Percentiles rank a stretch among this genome's conserved stretches.
Evolutionary conservation across 108 stramenopile species (phyloP).

Genomic region (Nannochloropsis salina): DNA sequence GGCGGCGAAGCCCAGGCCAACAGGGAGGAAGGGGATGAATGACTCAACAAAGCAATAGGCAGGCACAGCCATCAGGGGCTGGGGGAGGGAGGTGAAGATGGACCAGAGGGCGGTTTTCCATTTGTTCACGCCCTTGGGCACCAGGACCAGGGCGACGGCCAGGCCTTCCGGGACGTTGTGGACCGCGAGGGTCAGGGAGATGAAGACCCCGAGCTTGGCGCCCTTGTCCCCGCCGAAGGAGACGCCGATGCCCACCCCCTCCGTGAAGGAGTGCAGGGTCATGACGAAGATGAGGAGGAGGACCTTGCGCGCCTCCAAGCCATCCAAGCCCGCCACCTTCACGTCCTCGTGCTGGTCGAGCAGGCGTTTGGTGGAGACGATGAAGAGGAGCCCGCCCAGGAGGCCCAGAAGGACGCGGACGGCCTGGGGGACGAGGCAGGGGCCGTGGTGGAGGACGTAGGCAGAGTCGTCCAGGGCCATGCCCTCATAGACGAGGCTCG

Average conservation of each 20-base stretch:
- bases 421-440: conserved; percentile 18
- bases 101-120: conserved; percentile 86
- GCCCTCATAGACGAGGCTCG: conserved; percentile 76
- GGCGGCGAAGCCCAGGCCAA: conserved; percentile 94
- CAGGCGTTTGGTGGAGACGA: conserved; percentile 40
- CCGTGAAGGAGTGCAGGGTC: conserved; percentile 93
- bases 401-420: conserved; percentile 31
- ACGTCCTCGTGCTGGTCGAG: conserved; percentile 81
- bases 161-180: conserved; percentile 99
- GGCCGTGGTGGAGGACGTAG: conserved; percentile 42
- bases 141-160: conserved; percentile 87
- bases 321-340: conserved; percentile 70
- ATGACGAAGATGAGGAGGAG: conserved; percentile 93
- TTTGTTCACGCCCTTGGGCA: conserved; percentile 74
- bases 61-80: conserved; percentile 96
- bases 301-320: conserved; percentile 77
- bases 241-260: conserved; percentile 94
- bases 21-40: conserved; percentile 85
- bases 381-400: conserved; percentile 51
- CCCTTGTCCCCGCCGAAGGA: conserved; percentile 78
- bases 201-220: conserved; percentile 81
- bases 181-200: conserved; percentile 87
- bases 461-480: conserved; percentile 63
- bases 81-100: conserved; percentile 86
- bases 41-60: conserved; percentile 89